Evolutionary conservation across 106 monocot species (phyloP).

Genomic region (Apostasia shenzhenica): DNA sequence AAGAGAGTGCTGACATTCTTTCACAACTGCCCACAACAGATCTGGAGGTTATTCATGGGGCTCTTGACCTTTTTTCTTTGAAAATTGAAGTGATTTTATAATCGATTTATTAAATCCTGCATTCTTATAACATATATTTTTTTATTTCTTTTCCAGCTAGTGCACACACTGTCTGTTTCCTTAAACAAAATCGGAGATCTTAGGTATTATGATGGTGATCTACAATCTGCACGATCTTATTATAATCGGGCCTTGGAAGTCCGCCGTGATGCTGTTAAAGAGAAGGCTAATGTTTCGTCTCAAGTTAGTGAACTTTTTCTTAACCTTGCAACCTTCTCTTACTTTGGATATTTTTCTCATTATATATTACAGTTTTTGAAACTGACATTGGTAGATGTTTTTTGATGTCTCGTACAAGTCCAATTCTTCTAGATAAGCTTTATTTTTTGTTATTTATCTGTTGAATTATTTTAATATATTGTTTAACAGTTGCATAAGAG

Average conservation of each 20-base stretch:
- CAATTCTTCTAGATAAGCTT: too few relatives aligned
- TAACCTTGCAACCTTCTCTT: background rate
- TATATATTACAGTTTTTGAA: too few relatives aligned
- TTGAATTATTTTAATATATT: too few relatives aligned
- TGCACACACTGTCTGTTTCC: conserved; percentile 92
- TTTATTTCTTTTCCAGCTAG: conserved; percentile 39
- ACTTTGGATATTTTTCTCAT: too few relatives aligned
- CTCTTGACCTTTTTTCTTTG: background rate
- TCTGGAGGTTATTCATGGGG: conserved; percentile 51
- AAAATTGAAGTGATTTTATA: background rate
- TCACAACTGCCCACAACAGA: conserved; percentile 61
- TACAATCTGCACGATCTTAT: conserved; percentile 78
- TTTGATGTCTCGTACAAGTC: too few relatives aligned
- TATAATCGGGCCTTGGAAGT: conserved; percentile 74
- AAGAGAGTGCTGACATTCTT: conserved; percentile 89
- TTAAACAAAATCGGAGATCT: conserved; percentile 98
- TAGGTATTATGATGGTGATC: conserved; percentile 78
- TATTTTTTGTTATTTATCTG: too few relatives aligned
- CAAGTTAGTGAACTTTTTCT: conserved; percentile 40
- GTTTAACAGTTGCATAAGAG: too few relatives aligned
- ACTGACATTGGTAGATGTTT: too few relatives aligned
- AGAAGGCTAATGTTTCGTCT: conserved; percentile 37
- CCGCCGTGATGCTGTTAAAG: conserved; percentile 57
- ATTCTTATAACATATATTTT: background rate
- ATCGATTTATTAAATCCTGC: background rate